Conservation (phyloP, 148 eudicot species). For the Vaccinium macrocarpon region DNA sequence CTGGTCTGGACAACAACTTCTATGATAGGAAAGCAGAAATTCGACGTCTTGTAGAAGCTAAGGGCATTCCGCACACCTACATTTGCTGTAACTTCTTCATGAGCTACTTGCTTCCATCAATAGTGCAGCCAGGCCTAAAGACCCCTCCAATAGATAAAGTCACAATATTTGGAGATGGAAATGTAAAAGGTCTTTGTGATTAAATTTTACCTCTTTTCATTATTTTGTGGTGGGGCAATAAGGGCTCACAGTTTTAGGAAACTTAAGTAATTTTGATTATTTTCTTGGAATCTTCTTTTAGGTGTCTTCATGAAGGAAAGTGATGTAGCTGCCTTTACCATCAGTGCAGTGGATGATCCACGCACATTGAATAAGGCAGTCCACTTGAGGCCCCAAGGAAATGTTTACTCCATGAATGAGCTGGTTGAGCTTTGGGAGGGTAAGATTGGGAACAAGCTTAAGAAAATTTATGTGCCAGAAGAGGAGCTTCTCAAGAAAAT, state of each 20-base stretch:
- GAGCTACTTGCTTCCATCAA: slow-evolving; percentile 76
- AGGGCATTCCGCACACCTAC: slow-evolving; percentile 73
- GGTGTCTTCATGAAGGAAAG: slow-evolving; percentile 72
- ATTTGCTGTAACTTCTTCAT: slow-evolving; percentile 67
- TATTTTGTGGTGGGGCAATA: neutral
- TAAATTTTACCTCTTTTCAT: neutral
- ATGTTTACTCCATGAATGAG: slow-evolving; percentile 68
- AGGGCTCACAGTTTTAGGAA: neutral
- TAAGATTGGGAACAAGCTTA: slow-evolving; percentile 60
- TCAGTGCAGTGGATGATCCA: slow-evolving; percentile 77
- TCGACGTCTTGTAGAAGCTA: slow-evolving; percentile 68
- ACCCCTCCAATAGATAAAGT: slow-evolving; percentile 79
- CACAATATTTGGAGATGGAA: slow-evolving; percentile 69
- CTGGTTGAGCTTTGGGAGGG: slow-evolving; percentile 70
- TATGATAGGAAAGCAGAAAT: slow-evolving; percentile 64
- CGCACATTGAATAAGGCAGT: slow-evolving; percentile 65
- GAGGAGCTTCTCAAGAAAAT: slow-evolving; percentile 62
- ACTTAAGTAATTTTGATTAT: neutral
- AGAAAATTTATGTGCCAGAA: slow-evolving; percentile 47
- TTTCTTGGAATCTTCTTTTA: slow-evolving; percentile 14
- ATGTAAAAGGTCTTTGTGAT: slow-evolving; percentile 54
- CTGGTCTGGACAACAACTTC: slow-evolving; percentile 43
- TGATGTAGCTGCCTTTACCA: slow-evolving; percentile 84
- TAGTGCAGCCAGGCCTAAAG: slow-evolving; percentile 72
- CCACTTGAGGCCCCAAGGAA: slow-evolving; percentile 75